Conservation (phyloP, 2,329 filamentous ascomycete genomes). For the Nemania bipapillata region DNA sequence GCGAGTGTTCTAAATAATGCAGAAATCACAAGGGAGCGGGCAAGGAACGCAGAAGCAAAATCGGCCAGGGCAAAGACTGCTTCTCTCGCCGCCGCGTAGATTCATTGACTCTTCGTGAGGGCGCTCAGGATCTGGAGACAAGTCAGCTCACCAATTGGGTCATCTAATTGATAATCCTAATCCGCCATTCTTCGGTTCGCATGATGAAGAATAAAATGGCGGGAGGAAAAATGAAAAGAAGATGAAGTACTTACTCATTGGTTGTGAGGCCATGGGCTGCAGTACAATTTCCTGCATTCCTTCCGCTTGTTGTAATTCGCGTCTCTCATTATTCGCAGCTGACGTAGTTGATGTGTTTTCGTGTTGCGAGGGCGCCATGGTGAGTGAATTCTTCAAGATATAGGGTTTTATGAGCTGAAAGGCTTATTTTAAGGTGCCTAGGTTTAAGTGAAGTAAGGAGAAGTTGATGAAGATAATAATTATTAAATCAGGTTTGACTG, state of each 20-base stretch:
- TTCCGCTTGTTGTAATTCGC: slow-evolving; percentile 22
- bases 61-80: slow-evolving; percentile 43
- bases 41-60: slow-evolving; percentile 49
- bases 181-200: no score
- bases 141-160: slow-evolving; percentile 20
- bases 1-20: slow-evolving; percentile 41
- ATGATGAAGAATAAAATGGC: not conserved
- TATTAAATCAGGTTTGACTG: slow-evolving; percentile 1
- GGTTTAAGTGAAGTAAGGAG: not conserved
- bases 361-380: slow-evolving; percentile 34
- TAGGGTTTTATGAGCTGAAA: no score
- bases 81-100: slow-evolving; percentile 45
- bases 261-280: slow-evolving; percentile 33
- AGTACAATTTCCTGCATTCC: slow-evolving; percentile 37
- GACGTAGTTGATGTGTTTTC: slow-evolving; percentile 21
- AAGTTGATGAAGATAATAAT: slow-evolving; percentile 9
- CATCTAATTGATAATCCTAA: not conserved
- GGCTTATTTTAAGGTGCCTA: not conserved
- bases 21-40: slow-evolving; percentile 47
- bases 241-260: slow-evolving; percentile 31
- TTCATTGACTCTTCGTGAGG: slow-evolving; percentile 36
- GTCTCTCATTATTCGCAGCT: slow-evolving; percentile 17
- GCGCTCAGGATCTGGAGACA: slow-evolving; percentile 33
- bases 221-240: not conserved
- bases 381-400: not conserved